Evolutionary conservation across 2,329 filamentous ascomycete species (phyloP).

Genomic region (Bimuria novae-zelandiae): DNA sequence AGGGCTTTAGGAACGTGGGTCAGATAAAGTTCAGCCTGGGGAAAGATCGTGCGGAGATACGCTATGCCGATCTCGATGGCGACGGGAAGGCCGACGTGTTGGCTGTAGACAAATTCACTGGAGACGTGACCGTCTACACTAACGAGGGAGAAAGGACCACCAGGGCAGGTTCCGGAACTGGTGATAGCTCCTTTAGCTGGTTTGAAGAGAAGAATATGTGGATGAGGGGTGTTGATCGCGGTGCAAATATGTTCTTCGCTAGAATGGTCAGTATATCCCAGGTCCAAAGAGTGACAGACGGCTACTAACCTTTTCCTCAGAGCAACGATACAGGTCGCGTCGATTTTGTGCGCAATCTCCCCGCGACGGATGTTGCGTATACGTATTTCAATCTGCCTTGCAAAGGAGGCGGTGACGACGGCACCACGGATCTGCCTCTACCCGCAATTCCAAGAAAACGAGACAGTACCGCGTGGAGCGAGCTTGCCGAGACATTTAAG

Average conservation of each 20-base stretch:
- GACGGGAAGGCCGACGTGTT: constrained; percentile 40
- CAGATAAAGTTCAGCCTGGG: constrained; percentile 16
- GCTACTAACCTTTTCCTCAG: neutral
- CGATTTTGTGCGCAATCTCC: constrained; percentile 4
- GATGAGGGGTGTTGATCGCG: constrained; percentile 10
- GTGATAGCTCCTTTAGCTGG: constrained; percentile 13
- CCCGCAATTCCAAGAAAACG: neutral
- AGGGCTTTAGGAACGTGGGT: constrained; percentile 37
- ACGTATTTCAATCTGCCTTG: constrained; percentile 3
- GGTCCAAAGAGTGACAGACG: neutral
- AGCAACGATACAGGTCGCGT: neutral
- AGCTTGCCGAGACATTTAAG: too few species aligned
- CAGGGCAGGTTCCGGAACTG: constrained; percentile 15
- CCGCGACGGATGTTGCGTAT: constrained; percentile 2
- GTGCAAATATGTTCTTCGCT: constrained; percentile 18
- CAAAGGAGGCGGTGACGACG: constrained; percentile 3
- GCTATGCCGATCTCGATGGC: constrained; percentile 48
- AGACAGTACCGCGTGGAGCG: too few species aligned
- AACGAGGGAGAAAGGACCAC: constrained; percentile 29
- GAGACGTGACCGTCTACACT: constrained; percentile 38
- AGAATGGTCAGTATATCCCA: constrained; percentile 9
- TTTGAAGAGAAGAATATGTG: neutral
- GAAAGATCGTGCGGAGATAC: constrained; percentile 44
- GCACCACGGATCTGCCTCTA: neutral
- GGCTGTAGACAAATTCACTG: constrained; percentile 42